Evolutionary conservation across 805 yeast genomes (phyloP).

Genomic region (Hagleromyces aurorensis): DNA sequence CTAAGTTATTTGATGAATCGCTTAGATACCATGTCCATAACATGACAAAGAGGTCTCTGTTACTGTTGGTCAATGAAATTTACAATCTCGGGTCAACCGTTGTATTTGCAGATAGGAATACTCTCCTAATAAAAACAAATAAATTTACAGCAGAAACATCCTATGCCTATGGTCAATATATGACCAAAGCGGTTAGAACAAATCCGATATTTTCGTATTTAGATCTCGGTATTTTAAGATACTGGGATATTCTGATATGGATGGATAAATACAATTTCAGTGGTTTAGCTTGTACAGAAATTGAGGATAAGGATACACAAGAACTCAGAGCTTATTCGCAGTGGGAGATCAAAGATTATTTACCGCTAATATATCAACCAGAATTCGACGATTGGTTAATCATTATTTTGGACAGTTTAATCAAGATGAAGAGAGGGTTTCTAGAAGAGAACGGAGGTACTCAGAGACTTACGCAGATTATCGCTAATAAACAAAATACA

Average conservation of each 20-base stretch:
- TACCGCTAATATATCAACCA: conserved; percentile 66
- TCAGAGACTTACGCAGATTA: conserved; percentile 63
- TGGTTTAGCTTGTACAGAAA: conserved; percentile 48
- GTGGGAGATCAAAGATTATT: conserved; percentile 73
- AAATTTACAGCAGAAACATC: conserved; percentile 79
- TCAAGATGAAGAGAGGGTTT: conserved; percentile 41
- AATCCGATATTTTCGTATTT: conserved; percentile 77
- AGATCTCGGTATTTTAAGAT: conserved; percentile 63
- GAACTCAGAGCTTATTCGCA: conserved; percentile 39
- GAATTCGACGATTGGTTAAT: conserved; percentile 88
- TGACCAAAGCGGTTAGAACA: conserved; percentile 67
- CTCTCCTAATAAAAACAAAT: conserved; percentile 61
- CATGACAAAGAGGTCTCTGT: conserved; percentile 69
- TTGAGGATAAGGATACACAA: conserved; percentile 33
- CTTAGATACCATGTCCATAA: conserved; percentile 84
- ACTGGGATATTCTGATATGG: conserved; percentile 94
- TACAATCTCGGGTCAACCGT: conserved; percentile 69
- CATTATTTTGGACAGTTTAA: conserved; percentile 63
- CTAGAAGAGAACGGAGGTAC: conserved; percentile 34
- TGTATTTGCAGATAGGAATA: conserved; percentile 72
- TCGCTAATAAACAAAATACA: conserved; percentile 42
- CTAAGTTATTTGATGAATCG: conserved; percentile 67
- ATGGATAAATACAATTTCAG: conserved; percentile 87
- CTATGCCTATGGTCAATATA: conserved; percentile 82
- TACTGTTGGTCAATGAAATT: conserved; percentile 74